Base-by-base conservation (phyloP, 768 basidiomycete genomes). In the Pisolithus tinctorius region DNA sequence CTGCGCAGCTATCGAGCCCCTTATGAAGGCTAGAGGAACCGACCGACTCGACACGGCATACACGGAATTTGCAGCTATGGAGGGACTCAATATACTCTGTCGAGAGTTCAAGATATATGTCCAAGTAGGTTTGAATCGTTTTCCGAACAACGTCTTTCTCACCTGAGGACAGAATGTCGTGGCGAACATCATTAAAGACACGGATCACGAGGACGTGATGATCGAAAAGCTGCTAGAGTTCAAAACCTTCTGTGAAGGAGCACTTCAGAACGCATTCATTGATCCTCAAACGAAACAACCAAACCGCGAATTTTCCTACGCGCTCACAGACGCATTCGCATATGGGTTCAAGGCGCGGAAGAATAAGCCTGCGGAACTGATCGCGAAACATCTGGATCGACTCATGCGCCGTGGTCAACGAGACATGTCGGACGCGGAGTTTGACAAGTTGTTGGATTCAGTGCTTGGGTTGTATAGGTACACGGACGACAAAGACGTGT, bases 401-500 rank as follows among this genome's bases (percentile, higher is more conserved):
- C 80, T 85, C 20, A 87, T 98, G 86, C 80, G 93, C 42, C 82
- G 80, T 52, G 94, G 95, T 0, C 92, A 95, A 65, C 83, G 84
- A 31, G 74, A 77, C 9, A 70, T 76, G 48, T 77, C 75, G 29
- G 86, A 92, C 51, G 69, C 63, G 13, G 78, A 77, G 30, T 93
- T 88, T 66, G 77, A 82, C 46, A 66, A 68, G 2, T 63, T 79
- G 49, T 69, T 96, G 52, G 82, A 89, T 51, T 75, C 71, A 7
- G 86, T 80, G 4, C 71, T 96, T 25, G 78, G 70, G 6, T 68
- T 97, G 50, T 95, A 93, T 67, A 74, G 89, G 48, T 94, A 82
- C 64, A 93, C 90, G 4, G 85, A 91, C 47, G 92, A 94, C 63
- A 93, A 92, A 64, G 93, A 96, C 62, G 90, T 95, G 30, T 97